These are phyloP conservation scores for Tricholoma hemisulphureum DNA, from an alignment of 768 basidiomycete genomes.

Conservation along the genomic window DNA sequence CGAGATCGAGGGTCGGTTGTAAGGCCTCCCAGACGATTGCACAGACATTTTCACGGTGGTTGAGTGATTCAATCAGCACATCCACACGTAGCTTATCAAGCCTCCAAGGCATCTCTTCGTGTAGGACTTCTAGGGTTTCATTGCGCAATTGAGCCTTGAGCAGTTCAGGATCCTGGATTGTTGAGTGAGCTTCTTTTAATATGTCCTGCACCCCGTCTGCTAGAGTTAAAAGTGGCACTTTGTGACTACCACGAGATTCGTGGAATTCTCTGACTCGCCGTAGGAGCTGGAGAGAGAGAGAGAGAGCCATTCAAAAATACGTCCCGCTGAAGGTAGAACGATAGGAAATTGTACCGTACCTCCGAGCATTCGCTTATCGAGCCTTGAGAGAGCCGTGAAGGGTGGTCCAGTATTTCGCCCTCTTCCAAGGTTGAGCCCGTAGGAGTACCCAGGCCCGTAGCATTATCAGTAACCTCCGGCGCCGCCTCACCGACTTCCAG, in stretches of 20 bases:
- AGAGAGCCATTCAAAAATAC: neutral
- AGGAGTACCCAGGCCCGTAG: neutral
- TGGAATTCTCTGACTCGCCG: neutral
- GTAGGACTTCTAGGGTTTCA: neutral
- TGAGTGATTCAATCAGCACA: neutral
- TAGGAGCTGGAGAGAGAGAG: neutral
- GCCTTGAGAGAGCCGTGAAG: neutral
- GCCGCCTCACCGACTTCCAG: neutral
- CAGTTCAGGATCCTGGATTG: neutral
- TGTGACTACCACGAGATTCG: neutral
- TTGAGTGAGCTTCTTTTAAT: neutral
- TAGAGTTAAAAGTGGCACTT: neutral
- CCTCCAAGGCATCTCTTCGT: neutral
- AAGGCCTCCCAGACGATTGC: neutral
- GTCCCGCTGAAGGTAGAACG: neutral
- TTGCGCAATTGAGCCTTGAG: neutral
- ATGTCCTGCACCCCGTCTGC: neutral
- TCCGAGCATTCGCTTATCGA: neutral
- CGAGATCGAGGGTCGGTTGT: neutral
- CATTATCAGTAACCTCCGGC: neutral
- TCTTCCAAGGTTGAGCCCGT: neutral
- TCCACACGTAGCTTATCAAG: neutral
- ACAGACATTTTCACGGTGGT: neutral
- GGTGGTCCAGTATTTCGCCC: conserved; percentile 1
- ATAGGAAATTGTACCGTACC: conserved; percentile 9